A percentile compares a stretch with the other conserved stretches of the same genome.
Evolutionary conservation across 495 filamentous ascomycete species (phyloP).

Genomic region (Evernia prunastri): DNA sequence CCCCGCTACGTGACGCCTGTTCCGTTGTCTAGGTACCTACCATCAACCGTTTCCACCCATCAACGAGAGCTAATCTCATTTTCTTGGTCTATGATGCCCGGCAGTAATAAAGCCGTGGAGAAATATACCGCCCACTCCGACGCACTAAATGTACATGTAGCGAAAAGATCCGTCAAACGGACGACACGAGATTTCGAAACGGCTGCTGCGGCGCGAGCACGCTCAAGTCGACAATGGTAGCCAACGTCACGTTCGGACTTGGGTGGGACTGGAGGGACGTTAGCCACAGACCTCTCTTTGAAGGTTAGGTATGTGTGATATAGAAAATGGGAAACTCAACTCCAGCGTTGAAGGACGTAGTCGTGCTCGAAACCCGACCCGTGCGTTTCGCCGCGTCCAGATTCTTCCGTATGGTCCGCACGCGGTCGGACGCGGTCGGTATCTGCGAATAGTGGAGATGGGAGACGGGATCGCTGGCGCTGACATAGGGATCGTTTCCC

Average conservation of each 20-base stretch:
- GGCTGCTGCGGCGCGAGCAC: slow-evolving; percentile 31
- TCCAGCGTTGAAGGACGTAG: slow-evolving; percentile 23
- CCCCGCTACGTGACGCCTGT: too few species aligned
- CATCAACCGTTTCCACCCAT: too few species aligned
- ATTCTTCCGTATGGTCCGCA: slow-evolving; percentile 68
- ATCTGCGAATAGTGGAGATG: slow-evolving; percentile 65
- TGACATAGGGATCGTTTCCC: slow-evolving; percentile 52
- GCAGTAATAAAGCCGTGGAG: neutral
- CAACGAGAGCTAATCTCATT: too few species aligned
- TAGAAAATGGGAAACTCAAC: slow-evolving; percentile 1
- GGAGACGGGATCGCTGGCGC: slow-evolving; percentile 61
- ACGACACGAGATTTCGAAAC: slow-evolving; percentile 45
- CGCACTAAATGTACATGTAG: slow-evolving; percentile 42
- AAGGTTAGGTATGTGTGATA: too few species aligned
- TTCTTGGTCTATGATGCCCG: too few species aligned
- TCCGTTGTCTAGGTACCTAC: too few species aligned
- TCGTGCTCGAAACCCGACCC: slow-evolving; percentile 22
- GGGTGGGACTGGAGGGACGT: slow-evolving; percentile 29
- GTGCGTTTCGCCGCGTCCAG: slow-evolving; percentile 42
- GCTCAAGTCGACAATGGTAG: slow-evolving; percentile 40
- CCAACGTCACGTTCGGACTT: slow-evolving; percentile 43
- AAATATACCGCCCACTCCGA: neutral
- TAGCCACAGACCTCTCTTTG: neutral
- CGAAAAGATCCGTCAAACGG: slow-evolving; percentile 50
- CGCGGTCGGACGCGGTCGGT: too few species aligned